These are phyloP conservation scores for Steccherinum ochraceum DNA, from an alignment of 768 basidiomycete species.

Conservation along the genomic window DNA sequence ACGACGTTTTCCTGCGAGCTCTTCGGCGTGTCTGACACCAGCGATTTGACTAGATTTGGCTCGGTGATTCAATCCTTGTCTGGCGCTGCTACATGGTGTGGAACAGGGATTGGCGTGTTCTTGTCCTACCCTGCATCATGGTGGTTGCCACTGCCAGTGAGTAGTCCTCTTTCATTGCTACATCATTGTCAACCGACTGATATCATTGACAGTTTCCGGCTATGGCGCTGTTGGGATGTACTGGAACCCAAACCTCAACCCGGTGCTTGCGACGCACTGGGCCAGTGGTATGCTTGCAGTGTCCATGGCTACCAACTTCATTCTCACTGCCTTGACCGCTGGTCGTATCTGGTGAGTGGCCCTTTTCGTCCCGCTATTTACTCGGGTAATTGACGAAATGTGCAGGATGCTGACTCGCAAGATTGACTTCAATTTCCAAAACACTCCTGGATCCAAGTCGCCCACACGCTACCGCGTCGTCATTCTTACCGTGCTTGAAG, in stretches of 20 bases:
- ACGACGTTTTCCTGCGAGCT: not conserved
- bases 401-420: not conserved
- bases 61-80: constrained; percentile 7
- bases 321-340: constrained; percentile 8
- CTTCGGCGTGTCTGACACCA: not conserved
- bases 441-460: not conserved
- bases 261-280: not conserved
- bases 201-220: constrained; percentile 3
- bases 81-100: constrained; percentile 9
- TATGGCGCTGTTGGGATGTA: constrained; percentile 4
- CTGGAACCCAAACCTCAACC: constrained; percentile 1
- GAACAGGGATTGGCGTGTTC: constrained; percentile 2
- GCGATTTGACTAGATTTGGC: constrained; percentile 4
- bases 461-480: constrained; percentile 6
- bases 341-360: constrained; percentile 9
- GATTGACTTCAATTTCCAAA: not conserved
- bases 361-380: not conserved
- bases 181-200: not conserved
- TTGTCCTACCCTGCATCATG: constrained; percentile 3
- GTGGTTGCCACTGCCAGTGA: constrained; percentile 1
- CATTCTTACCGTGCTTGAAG: constrained; percentile 10
- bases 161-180: not conserved
- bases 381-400: not conserved
- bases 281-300: constrained; percentile 6
- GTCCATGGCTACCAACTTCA: constrained; percentile 9